phyloP scores from a whole-genome alignment of 2,329 filamentous ascomycete species.

The Cladosporium sp. region DNA sequence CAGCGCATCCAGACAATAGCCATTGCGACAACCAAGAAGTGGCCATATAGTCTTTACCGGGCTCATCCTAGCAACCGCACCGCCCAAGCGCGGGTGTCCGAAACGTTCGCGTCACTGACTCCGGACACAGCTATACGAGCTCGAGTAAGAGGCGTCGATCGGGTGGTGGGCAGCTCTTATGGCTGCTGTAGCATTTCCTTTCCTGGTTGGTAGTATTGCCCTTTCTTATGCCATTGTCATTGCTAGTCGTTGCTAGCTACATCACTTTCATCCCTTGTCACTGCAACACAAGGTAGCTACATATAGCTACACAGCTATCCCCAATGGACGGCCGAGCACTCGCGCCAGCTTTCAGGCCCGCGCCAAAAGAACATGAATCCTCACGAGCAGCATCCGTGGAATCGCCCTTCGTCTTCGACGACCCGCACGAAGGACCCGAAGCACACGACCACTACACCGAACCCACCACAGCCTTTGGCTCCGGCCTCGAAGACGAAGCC shows the following conservation, averaged over 20 bases:
- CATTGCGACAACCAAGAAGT: background rate
- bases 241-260: background rate
- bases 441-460: slow-evolving; percentile 10
- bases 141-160: slow-evolving; percentile 14
- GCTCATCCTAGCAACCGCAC: background rate
- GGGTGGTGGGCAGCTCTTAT: background rate
- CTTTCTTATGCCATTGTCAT: background rate
- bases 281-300: background rate
- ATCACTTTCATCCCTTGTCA: background rate
- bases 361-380: background rate
- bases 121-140: background rate
- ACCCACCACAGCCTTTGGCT: slow-evolving; percentile 14
- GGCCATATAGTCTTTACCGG: background rate
- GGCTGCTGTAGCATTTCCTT: background rate
- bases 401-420: slow-evolving; percentile 8
- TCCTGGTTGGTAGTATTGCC: background rate
- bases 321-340: slow-evolving; percentile 9
- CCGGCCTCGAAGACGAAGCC: slow-evolving; percentile 4
- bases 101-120: slow-evolving; percentile 13
- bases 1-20: background rate
- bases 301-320: background rate
- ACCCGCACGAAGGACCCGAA: background rate
- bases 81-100: background rate
- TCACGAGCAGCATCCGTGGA: background rate
- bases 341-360: slow-evolving; percentile 13